Evolutionary conservation across 164 flowering plant species (phyloP).

Genomic region (Santalum album): DNA sequence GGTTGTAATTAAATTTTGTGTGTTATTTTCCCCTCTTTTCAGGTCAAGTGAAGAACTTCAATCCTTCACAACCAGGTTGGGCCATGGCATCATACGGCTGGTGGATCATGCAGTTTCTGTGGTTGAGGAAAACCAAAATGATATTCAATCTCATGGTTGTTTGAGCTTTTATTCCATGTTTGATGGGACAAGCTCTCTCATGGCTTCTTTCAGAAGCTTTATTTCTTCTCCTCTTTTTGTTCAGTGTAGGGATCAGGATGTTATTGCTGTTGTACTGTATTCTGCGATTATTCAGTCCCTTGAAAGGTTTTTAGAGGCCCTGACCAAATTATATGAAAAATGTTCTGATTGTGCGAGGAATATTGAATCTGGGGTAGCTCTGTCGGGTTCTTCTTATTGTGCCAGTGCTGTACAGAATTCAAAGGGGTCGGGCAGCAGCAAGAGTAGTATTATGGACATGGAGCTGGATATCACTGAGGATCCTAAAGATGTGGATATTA

Average conservation of each 20-base stretch:
- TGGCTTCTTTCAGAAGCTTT: conserved; percentile 44
- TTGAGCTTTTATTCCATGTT: conserved; percentile 23
- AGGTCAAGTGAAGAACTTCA: conserved; percentile 46
- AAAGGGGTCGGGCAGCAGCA: conserved; percentile 11
- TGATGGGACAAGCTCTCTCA: conserved; percentile 23
- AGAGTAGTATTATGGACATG: conserved; percentile 54
- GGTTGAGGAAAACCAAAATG: conserved; percentile 29
- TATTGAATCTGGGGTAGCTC: conserved; percentile 22
- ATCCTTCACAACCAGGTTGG: conserved; percentile 31
- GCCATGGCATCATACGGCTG: conserved; percentile 30
- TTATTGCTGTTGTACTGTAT: conserved; percentile 17
- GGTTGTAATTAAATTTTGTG: too few relatives aligned
- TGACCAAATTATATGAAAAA: conserved; percentile 42
- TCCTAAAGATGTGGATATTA: conserved; percentile 34
- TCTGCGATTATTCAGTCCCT: conserved; percentile 26
- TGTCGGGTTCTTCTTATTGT: conserved; percentile 18
- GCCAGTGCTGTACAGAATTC: conserved; percentile 19
- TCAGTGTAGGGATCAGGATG: conserved; percentile 21
- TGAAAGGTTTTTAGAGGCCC: conserved; percentile 52
- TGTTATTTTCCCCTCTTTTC: too few relatives aligned
- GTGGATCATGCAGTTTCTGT: conserved; percentile 39
- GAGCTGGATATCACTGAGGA: conserved; percentile 68
- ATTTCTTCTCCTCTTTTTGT: conserved; percentile 43
- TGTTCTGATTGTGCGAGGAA: conserved; percentile 18
- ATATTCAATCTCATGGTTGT: conserved; percentile 24